These are phyloP conservation scores for Hypocreales sp. DNA, from an alignment of 2,329 filamentous ascomycete species.

Conservation along the genomic window DNA sequence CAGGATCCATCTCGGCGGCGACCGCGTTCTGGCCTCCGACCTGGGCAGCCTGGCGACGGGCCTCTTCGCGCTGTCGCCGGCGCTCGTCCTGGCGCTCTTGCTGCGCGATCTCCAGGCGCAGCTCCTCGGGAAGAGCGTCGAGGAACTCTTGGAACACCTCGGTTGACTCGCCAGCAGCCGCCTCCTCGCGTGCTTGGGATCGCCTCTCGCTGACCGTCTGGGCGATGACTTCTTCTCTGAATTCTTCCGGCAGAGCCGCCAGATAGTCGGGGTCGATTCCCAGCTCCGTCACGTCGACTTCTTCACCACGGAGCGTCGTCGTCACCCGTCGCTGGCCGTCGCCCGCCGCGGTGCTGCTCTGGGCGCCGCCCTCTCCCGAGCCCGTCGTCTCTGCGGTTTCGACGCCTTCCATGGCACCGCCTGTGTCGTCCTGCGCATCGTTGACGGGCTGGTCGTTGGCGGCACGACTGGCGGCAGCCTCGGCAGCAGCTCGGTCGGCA, in stretches of 20 bases:
- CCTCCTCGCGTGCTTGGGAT: conserved; percentile 56
- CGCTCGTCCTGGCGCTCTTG: conserved; percentile 83
- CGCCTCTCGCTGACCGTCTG: conserved; percentile 74
- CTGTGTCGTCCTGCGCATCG: conserved; percentile 7
- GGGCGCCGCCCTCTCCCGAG: conserved; percentile 13
- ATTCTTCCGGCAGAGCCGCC: conserved; percentile 91
- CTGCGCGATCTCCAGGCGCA: conserved; percentile 79
- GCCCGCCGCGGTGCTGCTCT: conserved; percentile 3
- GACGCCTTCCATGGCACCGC: conserved; percentile 61
- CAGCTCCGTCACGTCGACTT: conserved; percentile 84
- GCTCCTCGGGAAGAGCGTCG: conserved; percentile 78
- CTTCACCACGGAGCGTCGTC: conserved; percentile 71
- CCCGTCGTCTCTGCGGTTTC: conserved; percentile 32
- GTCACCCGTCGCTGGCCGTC: conserved; percentile 41
- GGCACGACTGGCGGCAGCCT: conserved; percentile 27
- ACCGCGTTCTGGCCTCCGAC: conserved; percentile 34
- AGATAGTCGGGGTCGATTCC: conserved; percentile 92
- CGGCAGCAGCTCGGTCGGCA: conserved; percentile 38
- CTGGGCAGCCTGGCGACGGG: conserved; percentile 48
- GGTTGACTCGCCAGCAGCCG: conserved; percentile 55
- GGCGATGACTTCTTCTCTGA: conserved; percentile 90
- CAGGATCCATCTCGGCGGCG: conserved; percentile 71
- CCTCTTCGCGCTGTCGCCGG: conserved; percentile 71
- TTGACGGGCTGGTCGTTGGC: conserved; percentile 2
- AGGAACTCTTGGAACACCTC: conserved; percentile 90